Evolutionary conservation across 495 filamentous ascomycete species (phyloP), one percentile per base, ranked within the genome.

Genomic region (Achaetomiella virescens): DNA sequence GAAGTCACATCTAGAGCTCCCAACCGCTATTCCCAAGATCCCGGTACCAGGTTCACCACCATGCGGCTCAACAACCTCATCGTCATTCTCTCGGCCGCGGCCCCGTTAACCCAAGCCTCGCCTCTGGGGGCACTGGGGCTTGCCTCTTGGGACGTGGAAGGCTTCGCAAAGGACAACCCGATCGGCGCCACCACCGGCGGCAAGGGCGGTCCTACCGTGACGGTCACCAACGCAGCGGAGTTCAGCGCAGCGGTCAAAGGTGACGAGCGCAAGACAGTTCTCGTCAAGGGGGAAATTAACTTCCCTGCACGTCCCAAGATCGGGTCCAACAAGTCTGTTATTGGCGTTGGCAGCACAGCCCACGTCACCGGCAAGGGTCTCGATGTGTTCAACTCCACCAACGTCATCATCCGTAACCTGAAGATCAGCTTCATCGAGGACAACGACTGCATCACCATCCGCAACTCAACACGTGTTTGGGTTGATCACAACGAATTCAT

Each of bases 401-500:
- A 76, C 44, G 82, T 86, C 22, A 85, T 86, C 61, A 71, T 87
- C 52, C 81, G 76, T 8, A 85, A 86, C 70, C 61, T 87, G 37
- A 75, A 73, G 37, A 78, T 86, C 57, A 61, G 69, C 54, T 83
- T 83, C 48, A 83, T 85, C 22, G 76, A 75, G 8, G 72, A 72
- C 17, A 77, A 82, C 56, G 84, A 87, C 66, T 79, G 79, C 47
- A 81, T 87, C 61, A 78, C 71, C 50, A 76, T 86, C 44, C 74
- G 77, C 61, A 58, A 59, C 58, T 61, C 61, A 27, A 81, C 66
- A 44, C 81, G 86, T 46, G 75, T 87, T 24, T 86, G 84, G 83
- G 70, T 87, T 36, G 84, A 88, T 66, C 84, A 87, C 68, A 75
- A 75, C 64, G 84, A 88, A 65, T 72, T 88, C 7, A 78, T 77